Base-by-base conservation (phyloP, 768 basidiomycete genomes). In the Leccinum longicurvipes region DNA sequence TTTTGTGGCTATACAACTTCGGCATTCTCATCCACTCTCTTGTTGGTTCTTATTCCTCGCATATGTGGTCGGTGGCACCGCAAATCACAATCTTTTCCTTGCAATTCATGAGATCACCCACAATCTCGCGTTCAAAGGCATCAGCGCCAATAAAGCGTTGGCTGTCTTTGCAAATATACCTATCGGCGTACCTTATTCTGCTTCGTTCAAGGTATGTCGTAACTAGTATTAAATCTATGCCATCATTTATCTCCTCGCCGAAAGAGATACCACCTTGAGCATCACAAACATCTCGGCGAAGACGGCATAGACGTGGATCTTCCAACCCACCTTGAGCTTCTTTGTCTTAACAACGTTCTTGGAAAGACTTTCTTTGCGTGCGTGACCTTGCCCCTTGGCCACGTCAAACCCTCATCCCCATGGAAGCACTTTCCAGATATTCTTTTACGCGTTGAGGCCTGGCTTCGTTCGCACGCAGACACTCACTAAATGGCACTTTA, bases 41-140 rank as follows among this genome's bases (percentile, higher is more conserved):
- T 81, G 79, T 21, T 64, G 76, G 47, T 98, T 97, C 73, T 66
- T 98, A 54, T 60, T 87, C 55, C 77, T 78, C 12, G 93, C 96
- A 1, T 98, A 98, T 68, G 77, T 74, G 14, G 80, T 98, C 48
- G 97, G 97, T 2, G 97, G 93, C 3, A 98, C 96, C 1, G 88
- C 89, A 8, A 99, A 98, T 73, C 97, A 99, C 71, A 99, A 98
- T 70, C 80, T 96, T 36, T 99, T 99, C 74, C 83, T 99, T 47
- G 93, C 97, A 42, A 97, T 99, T 52, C 97, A 99, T 68, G 97
- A 99, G 68, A 97, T 99, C 58, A 97, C 95, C 2, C 97, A 99
- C 71, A 98, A 98, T 69, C 81, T 99, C 25, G 97, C 93, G 2
- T 98, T 98, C 76, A 82, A 80, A 58, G 80, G 87, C 23, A 82